These are phyloP conservation scores for Gastrodia elata DNA, from an alignment of 106 monocot genomes.

Conservation along the genomic window DNA sequence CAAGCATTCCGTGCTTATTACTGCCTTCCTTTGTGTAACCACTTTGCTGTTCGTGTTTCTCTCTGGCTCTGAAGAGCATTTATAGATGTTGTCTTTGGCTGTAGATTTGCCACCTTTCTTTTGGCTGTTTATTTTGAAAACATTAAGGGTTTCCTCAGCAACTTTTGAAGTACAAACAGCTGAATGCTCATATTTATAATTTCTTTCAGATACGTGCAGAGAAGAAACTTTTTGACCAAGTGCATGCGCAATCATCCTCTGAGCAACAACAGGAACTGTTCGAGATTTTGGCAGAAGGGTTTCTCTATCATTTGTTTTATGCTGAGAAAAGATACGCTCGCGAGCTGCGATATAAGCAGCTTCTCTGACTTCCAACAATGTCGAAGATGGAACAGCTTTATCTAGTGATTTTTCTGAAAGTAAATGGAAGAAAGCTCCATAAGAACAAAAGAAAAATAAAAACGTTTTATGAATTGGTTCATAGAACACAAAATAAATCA, in stretches of 20 bases:
- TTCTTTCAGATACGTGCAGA: neutral
- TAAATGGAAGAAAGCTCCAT: neutral
- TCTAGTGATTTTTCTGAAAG: constrained; percentile 5
- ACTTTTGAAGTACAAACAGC: neutral
- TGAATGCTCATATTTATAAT: neutral
- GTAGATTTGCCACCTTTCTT: neutral
- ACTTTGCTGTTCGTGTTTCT: neutral
- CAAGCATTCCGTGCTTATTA: constrained; percentile 14
- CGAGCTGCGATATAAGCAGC: constrained; percentile 82
- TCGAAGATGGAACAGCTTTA: constrained; percentile 18
- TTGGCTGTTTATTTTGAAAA: neutral
- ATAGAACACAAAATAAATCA: neutral
- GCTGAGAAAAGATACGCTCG: constrained; percentile 61
- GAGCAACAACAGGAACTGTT: constrained; percentile 64
- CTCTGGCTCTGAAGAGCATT: neutral
- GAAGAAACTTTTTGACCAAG: constrained; percentile 44
- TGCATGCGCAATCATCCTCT: constrained; percentile 91
- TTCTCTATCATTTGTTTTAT: constrained; percentile 29
- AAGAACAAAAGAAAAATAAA: neutral
- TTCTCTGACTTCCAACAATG: constrained; percentile 61
- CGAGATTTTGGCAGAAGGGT: constrained; percentile 31
- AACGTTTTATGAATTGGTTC: neutral
- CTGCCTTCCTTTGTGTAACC: neutral
- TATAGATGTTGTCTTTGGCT: neutral
- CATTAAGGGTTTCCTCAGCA: neutral